Base-by-base conservation (phyloP, 495 filamentous ascomycete species). In the Trichocladium antarcticum region DNA sequence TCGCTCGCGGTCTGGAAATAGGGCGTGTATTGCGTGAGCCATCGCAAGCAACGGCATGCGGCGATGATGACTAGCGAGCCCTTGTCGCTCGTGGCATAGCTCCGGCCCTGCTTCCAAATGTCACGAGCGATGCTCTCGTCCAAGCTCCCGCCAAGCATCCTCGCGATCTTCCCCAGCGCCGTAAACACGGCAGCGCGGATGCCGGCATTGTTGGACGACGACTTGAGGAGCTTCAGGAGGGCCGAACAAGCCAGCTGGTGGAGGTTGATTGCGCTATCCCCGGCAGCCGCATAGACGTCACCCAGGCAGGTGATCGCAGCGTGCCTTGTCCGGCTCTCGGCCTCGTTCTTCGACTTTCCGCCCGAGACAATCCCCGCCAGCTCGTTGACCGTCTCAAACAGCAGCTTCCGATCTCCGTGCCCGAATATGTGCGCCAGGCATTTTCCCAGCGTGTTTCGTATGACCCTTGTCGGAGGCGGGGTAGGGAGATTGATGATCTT, bases 351-450 rank as follows among this genome's bases (percentile, higher is more conserved):
- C 21, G 73, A 72, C 63, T 95, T 99, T 16, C 85, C 79, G 19
- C 76, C 74, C 58, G 82, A 82, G 36, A 93, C 60, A 36, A 95
- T 80, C 14, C 68, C 78, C 3, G 89, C 73, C 2, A 99, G 68
- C 54, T 96, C 90, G 51, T 90, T 94, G 55, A 95, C 82, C 6
- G 88, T 87, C 62, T 99, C 92, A 62, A 90, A 97, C 2, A 99
- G 75, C 42, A 89, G 70, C 61, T 92, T 95, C 47, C 92, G 76
- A 63, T 95, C 89, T 5, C 93, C 93, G 63, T 86, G 89, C 21
- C 72, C 76, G 49, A 99, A 82, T 45, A 99, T 81, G 46, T 81
- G 80, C 36, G 83, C 83, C 59, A 95, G 87, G 56, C 84, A 86
- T 65, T 80, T 74, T 46, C 87, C 92, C 22, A 95, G 61, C 57